Conservation (phyloP, 2,329 filamentous ascomycete genomes). For the Aureobasidium leucospermi region DNA sequence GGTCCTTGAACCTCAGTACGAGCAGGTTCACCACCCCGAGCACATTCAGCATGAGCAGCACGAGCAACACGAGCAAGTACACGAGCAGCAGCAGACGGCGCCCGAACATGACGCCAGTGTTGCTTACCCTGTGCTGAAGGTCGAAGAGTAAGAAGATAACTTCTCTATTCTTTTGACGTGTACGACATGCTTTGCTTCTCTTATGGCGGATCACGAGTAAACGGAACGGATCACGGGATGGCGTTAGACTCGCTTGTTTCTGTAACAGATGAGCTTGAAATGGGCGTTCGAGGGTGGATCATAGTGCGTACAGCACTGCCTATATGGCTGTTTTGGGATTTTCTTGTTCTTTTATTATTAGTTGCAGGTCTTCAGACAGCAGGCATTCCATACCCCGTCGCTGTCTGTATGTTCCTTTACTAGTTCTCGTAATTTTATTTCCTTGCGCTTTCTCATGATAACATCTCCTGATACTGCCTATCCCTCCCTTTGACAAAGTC, state of each 20-base stretch:
- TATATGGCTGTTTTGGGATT: background rate
- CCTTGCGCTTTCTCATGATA: background rate
- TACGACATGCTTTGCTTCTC: background rate
- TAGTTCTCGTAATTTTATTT: background rate
- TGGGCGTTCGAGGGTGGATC: background rate
- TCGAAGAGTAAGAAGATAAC: background rate
- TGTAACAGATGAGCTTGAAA: background rate
- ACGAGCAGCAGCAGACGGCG: background rate
- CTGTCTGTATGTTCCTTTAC: background rate
- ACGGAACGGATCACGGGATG: constrained; percentile 6
- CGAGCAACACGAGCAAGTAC: background rate
- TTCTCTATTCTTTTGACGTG: background rate
- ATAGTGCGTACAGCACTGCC: background rate
- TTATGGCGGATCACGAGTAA: background rate
- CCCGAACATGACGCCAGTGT: background rate
- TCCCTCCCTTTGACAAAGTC: too few species aligned
- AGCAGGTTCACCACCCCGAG: constrained; percentile 8
- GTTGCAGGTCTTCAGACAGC: background rate
- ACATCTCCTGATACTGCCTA: background rate
- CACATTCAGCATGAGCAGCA: background rate
- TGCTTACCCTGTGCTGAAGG: constrained; percentile 13
- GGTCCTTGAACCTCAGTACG: constrained; percentile 1
- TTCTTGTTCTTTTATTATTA: background rate
- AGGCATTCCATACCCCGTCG: constrained; percentile 8
- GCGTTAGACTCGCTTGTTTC: constrained; percentile 4